Conservation (phyloP, 2,329 filamentous ascomycete genomes). For the Shiraia bambusicola region DNA sequence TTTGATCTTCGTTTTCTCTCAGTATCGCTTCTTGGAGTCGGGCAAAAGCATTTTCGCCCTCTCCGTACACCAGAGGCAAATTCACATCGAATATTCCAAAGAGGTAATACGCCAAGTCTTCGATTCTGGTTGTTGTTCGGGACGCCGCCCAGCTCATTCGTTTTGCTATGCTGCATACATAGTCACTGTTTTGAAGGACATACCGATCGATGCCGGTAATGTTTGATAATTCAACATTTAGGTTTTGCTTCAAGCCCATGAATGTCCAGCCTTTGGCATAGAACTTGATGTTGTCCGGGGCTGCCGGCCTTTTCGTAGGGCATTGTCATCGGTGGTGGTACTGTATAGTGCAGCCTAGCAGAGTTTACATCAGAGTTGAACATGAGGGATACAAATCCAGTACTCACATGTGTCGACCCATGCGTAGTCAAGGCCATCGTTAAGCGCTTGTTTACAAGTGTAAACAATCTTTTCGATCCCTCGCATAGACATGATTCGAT, state of each 20-base stretch:
- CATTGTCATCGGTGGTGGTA: too few relatives aligned
- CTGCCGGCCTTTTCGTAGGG: too few relatives aligned
- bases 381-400: neutral
- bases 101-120: conserved; percentile 33
- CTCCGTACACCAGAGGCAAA: conserved; percentile 34
- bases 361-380: neutral
- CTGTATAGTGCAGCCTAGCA: conserved; percentile 10
- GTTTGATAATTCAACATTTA: too few relatives aligned
- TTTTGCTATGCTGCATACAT: conserved; percentile 1
- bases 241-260: too few relatives aligned
- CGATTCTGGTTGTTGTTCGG: conserved; percentile 10
- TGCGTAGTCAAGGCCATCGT: conserved; percentile 4
- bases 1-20: conserved; percentile 11
- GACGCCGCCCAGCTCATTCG: conserved; percentile 7
- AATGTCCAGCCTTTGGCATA: too few relatives aligned
- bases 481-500: neutral
- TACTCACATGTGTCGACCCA: conserved; percentile 20
- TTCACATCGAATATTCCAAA: conserved; percentile 18
- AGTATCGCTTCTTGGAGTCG: conserved; percentile 25
- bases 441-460: conserved; percentile 9
- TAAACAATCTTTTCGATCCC: conserved; percentile 8
- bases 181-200: too few relatives aligned
- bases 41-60: conserved; percentile 26
- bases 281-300: too few relatives aligned
- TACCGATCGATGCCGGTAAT: too few relatives aligned